Evolutionary conservation across 192 early-diverging fungal species (phyloP).

Genomic region (Coemansia sp.): DNA sequence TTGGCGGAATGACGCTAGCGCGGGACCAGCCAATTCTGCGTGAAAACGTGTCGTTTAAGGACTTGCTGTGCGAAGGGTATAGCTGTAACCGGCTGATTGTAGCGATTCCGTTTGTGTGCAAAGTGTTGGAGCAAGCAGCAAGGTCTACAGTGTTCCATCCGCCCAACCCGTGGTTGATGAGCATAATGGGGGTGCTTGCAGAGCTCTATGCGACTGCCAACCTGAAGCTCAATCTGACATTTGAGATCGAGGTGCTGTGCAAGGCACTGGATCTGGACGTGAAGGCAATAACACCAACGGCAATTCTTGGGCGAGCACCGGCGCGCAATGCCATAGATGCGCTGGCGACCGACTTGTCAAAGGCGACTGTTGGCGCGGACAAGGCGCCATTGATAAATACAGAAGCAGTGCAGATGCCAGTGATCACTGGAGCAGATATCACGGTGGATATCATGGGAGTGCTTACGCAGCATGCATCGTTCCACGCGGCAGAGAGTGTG

Average conservation of each 20-base stretch:
- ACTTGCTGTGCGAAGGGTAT: conserved; percentile 89
- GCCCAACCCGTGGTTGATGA: conserved; percentile 98
- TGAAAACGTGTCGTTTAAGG: conserved; percentile 93
- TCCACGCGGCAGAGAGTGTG: conserved; percentile 79
- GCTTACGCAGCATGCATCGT: conserved; percentile 53
- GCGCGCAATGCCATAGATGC: conserved; percentile 17
- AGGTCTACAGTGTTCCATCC: conserved; percentile 86
- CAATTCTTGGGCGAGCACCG: conserved; percentile 23
- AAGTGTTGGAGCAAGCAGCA: conserved; percentile 87
- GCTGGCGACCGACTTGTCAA: conserved; percentile 26
- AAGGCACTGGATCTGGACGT: conserved; percentile 84
- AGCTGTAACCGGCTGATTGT: conserved; percentile 83
- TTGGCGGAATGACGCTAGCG: conserved; percentile 96
- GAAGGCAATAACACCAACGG: conserved; percentile 58
- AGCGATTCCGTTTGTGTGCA: conserved; percentile 97
- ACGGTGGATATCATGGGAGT: conserved; percentile 47
- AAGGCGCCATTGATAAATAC: neutral
- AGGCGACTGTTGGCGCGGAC: conserved; percentile 15
- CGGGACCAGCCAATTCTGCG: conserved; percentile 93
- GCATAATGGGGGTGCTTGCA: conserved; percentile 84
- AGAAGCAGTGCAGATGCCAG: conserved; percentile 29
- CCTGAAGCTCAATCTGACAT: conserved; percentile 92
- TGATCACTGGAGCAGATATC: conserved; percentile 39
- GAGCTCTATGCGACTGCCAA: conserved; percentile 93
- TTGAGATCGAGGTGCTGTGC: conserved; percentile 97